phyloP scores from a whole-genome alignment of 2,329 filamentous ascomycete genomes.

The Aspergillus quadricinctus region DNA sequence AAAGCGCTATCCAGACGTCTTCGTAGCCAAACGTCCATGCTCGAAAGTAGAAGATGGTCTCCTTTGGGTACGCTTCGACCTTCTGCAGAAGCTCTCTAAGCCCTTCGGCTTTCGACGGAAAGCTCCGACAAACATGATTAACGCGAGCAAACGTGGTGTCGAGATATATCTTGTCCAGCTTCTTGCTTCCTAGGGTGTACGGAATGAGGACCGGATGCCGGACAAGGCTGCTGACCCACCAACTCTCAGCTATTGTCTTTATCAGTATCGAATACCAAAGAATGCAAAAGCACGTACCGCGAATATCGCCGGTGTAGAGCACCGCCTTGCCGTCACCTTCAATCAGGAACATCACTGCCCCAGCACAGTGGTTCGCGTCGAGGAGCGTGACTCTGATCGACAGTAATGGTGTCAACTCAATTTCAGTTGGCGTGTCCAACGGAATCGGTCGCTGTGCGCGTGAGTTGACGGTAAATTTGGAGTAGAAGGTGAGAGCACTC shows the following conservation, averaged over 20 bases:
- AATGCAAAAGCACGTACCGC: constrained; percentile 42
- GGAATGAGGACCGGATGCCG: constrained; percentile 71
- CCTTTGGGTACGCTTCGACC: constrained; percentile 61
- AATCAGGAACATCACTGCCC: constrained; percentile 88
- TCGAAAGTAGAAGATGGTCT: constrained; percentile 78
- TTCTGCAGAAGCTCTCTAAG: constrained; percentile 68
- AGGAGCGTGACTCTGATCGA: constrained; percentile 77
- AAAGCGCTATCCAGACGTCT: constrained; percentile 81
- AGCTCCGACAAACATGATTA: constrained; percentile 46
- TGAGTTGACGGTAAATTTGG: neutral
- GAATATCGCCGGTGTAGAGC: constrained; percentile 84
- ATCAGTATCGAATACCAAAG: constrained; percentile 1
- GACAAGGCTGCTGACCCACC: constrained; percentile 73
- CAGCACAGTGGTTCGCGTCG: constrained; percentile 87
- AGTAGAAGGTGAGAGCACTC: constrained; percentile 10
- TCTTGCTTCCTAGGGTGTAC: constrained; percentile 63
- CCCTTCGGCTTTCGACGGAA: constrained; percentile 67
- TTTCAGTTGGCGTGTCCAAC: constrained; percentile 69
- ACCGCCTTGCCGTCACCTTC: constrained; percentile 68
- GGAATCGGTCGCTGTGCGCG: constrained; percentile 66
- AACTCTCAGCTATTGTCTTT: constrained; percentile 58
- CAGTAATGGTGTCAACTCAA: constrained; percentile 67
- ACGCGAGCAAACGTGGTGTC: constrained; percentile 74
- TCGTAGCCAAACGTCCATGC: constrained; percentile 94
- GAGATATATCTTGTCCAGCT: constrained; percentile 77